Base-by-base conservation (phyloP, 768 basidiomycete genomes). In the Lactifluus piperatus region DNA sequence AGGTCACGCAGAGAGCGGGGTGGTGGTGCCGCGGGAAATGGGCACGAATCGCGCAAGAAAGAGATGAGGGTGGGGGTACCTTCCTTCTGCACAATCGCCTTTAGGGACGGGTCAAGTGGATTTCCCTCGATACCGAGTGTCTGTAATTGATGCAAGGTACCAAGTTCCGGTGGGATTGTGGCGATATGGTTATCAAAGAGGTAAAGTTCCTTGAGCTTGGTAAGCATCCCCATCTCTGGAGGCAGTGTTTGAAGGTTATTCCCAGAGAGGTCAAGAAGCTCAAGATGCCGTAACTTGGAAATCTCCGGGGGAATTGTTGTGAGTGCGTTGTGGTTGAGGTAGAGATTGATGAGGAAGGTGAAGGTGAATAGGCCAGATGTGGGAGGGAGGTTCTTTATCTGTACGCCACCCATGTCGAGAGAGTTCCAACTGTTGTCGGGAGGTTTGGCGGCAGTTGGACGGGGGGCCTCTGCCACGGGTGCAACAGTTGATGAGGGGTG, bases 61-160 rank as follows among this genome's bases (percentile, higher is more conserved):
- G 87, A 81, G 57, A 99, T 88, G 36, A 98, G 79, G 1, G 89
- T 88, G 1, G 80, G 75, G 0, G 95, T 97, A n/a, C 97, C 95
- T 34, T 97, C 93, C 71, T 94, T 94, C 73, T 97, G 94, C 51
- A 97, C 77, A 27, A 95, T 81, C 26, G 77, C 74, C 70, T 91
- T 89, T 41, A 94, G 74, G 27, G 80, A 72, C 2, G 82, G 74
- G 56, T 95, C 91, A 43, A 99, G 73, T 2, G 94, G 94, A 66
- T 99, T 99, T n/a, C 97, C 97, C 71, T 98, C 97, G 36, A 99
- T 80, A 20, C 97, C 97, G 27, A 99, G 75, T 11, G 91, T 92
- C 69, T 91, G 91, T 51, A 99, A 79, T 69, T 94, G 91, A 68
- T 95, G 91, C 36, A 99, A 72, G 56, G 82, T 91, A 29, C 97